A percentile compares a stretch with the other conserved stretches of the same genome.
These are phyloP conservation scores for Saccharomyces kudriavzevii DNA, from an alignment of 805 yeast species.

Conservation along the genomic window DNA sequence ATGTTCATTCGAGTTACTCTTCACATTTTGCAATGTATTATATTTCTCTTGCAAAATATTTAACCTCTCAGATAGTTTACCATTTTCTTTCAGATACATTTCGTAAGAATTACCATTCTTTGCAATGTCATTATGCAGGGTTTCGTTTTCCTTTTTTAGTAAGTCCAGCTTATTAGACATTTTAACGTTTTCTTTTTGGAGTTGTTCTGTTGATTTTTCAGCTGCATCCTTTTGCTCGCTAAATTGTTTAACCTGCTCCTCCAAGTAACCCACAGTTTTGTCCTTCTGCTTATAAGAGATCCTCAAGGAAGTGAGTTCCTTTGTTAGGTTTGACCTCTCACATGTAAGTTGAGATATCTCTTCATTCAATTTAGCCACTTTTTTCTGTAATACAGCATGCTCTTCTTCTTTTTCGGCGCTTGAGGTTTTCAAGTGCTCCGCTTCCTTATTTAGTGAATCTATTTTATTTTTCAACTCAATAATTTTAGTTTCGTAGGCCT, in stretches of 20 bases:
- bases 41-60: conserved; percentile 33
- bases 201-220: conserved; percentile 23
- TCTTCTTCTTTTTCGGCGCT: conserved; percentile 11
- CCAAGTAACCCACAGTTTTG: conserved; percentile 33
- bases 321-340: conserved; percentile 13
- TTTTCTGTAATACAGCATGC: conserved; percentile 14
- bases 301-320: conserved; percentile 15
- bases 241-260: conserved; percentile 36
- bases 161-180: conserved; percentile 25
- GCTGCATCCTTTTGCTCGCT: conserved; percentile 21
- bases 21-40: conserved; percentile 31
- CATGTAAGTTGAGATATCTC: conserved; percentile 9
- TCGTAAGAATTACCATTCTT: conserved; percentile 33
- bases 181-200: conserved; percentile 29
- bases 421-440: conserved; percentile 16
- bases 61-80: conserved; percentile 35
- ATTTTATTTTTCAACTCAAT: conserved; percentile 17
- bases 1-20: conserved; percentile 36
- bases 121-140: conserved; percentile 32
- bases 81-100: conserved; percentile 33
- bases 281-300: conserved; percentile 29
- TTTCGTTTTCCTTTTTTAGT: conserved; percentile 34
- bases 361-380: conserved; percentile 8
- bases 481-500: conserved; percentile 1
- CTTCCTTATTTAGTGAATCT: conserved; percentile 12